Percentiles rank a stretch among this genome's conserved stretches.
phyloP scores from a whole-genome alignment of 2,329 filamentous ascomycete species.

The Cordyceps javanica region DNA sequence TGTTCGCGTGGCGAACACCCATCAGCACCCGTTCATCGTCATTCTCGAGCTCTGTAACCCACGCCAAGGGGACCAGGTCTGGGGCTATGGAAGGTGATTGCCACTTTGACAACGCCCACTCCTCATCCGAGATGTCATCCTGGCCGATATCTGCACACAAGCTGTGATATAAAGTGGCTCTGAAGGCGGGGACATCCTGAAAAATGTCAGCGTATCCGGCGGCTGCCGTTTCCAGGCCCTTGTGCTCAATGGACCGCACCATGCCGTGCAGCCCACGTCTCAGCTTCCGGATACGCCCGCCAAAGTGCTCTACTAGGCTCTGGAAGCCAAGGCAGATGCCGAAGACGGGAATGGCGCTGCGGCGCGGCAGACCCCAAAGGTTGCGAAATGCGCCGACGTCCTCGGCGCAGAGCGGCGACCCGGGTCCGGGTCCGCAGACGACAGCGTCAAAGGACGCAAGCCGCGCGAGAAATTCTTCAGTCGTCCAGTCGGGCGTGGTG shows the following conservation, averaged over 20 bases:
- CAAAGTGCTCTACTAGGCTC: slow-evolving; percentile 64
- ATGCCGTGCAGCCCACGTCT: slow-evolving; percentile 76
- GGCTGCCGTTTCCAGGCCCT: slow-evolving; percentile 9
- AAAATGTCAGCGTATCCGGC: slow-evolving; percentile 54
- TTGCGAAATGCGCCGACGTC: slow-evolving; percentile 78
- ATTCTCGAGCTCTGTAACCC: slow-evolving; percentile 44
- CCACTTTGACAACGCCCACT: slow-evolving; percentile 38
- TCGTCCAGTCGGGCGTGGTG: slow-evolving; percentile 36
- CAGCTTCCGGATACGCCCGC: slow-evolving; percentile 60
- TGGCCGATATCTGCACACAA: slow-evolving; percentile 50
- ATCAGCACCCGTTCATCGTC: slow-evolving; percentile 58
- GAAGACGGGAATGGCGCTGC: slow-evolving; percentile 65
- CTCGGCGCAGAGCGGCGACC: slow-evolving; percentile 60
- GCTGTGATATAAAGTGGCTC: slow-evolving; percentile 73
- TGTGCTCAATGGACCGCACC: slow-evolving; percentile 60
- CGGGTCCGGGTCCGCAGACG: slow-evolving; percentile 86
- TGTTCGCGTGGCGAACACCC: slow-evolving; percentile 60
- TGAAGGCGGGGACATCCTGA: slow-evolving; percentile 48
- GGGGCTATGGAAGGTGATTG: slow-evolving; percentile 26
- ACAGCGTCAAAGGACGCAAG: slow-evolving; percentile 69
- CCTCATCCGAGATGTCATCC: slow-evolving; percentile 27
- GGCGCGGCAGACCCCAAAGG: slow-evolving; percentile 62
- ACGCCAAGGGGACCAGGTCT: slow-evolving; percentile 54
- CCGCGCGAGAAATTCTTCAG: slow-evolving; percentile 31
- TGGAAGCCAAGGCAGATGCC: slow-evolving; percentile 90